Percentiles rank a stretch among this genome's conserved stretches.
Conservation (phyloP, 1,284 basidiomycete genomes). For the Moniliophthora roreri region DNA sequence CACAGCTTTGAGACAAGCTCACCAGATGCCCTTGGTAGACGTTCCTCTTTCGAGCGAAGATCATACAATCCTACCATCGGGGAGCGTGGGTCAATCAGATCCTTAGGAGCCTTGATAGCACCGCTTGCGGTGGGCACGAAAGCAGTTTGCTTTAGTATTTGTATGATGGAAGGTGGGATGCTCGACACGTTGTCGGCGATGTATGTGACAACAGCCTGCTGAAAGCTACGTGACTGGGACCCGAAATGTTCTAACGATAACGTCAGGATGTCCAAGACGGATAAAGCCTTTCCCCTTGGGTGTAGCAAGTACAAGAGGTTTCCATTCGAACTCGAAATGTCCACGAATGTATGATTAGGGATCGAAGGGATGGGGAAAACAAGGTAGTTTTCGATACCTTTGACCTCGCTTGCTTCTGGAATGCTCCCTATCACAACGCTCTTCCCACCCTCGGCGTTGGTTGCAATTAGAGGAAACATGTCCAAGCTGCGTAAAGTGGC, state of each 20-base stretch:
- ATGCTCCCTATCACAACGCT: neutral
- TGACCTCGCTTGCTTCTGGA: neutral
- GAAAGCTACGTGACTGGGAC: neutral
- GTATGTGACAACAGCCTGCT: constrained; percentile 1
- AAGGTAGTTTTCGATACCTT: neutral
- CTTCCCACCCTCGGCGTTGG: too few relatives aligned
- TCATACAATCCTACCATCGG: constrained; percentile 28
- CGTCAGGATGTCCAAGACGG: neutral
- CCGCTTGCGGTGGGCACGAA: constrained; percentile 31
- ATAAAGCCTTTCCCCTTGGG: neutral
- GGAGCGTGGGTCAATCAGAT: constrained; percentile 33
- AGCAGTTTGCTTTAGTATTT: constrained; percentile 20
- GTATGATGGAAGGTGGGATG: constrained; percentile 22
- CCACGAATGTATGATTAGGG: neutral
- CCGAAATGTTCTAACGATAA: constrained; percentile 1
- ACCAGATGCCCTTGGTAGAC: constrained; percentile 3
- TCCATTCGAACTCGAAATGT: neutral
- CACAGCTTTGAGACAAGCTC: constrained; percentile 24
- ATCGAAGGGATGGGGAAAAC: neutral
- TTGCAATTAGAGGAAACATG: neutral
- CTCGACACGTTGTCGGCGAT: constrained; percentile 4
- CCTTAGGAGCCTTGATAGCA: constrained; percentile 19
- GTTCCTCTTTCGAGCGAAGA: neutral
- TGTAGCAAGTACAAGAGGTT: neutral
- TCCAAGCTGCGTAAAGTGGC: too few relatives aligned